Evolutionary conservation across 2,329 filamentous ascomycete genomes (phyloP).

Genomic region (Gaeumannomyces tritici): DNA sequence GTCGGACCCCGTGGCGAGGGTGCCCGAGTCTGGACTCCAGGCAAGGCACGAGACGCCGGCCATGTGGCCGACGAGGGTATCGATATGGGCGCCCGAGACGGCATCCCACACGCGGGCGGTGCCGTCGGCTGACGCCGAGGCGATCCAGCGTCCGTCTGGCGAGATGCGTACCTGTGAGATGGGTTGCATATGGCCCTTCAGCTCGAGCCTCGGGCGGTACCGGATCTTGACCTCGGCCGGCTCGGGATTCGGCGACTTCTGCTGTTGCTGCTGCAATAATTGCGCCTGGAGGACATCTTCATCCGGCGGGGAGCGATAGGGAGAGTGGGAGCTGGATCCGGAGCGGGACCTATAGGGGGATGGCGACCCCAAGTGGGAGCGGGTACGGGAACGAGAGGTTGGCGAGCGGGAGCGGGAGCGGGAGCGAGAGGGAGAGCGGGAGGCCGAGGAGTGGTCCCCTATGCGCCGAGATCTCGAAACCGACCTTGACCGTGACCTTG

Average conservation of each 20-base stretch:
- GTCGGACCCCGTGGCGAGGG: constrained; percentile 83
- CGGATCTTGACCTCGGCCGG: neutral
- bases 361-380: too few relatives aligned
- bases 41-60: constrained; percentile 85
- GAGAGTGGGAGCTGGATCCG: constrained; percentile 13
- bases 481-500: constrained; percentile 14
- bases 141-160: constrained; percentile 81
- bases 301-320: constrained; percentile 10
- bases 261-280: constrained; percentile 23
- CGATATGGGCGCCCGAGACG: constrained; percentile 64
- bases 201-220: constrained; percentile 59
- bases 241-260: constrained; percentile 48
- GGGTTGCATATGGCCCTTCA: constrained; percentile 69
- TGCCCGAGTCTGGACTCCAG: constrained; percentile 87
- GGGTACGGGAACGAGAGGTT: constrained; percentile 14
- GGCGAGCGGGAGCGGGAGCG: constrained; percentile 7
- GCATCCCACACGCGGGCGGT: constrained; percentile 90
- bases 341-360: constrained; percentile 18
- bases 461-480: constrained; percentile 11
- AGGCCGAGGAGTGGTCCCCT: constrained; percentile 10
- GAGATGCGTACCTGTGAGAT: constrained; percentile 85
- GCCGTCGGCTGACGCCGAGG: constrained; percentile 80
- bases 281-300: constrained; percentile 16
- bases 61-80: constrained; percentile 87
- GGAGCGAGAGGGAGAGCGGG: constrained; percentile 13